Percentiles rank a stretch among this genome's conserved stretches.
Evolutionary conservation across 495 filamentous ascomycete genomes (phyloP).

Genomic region (Neurospora sp.): DNA sequence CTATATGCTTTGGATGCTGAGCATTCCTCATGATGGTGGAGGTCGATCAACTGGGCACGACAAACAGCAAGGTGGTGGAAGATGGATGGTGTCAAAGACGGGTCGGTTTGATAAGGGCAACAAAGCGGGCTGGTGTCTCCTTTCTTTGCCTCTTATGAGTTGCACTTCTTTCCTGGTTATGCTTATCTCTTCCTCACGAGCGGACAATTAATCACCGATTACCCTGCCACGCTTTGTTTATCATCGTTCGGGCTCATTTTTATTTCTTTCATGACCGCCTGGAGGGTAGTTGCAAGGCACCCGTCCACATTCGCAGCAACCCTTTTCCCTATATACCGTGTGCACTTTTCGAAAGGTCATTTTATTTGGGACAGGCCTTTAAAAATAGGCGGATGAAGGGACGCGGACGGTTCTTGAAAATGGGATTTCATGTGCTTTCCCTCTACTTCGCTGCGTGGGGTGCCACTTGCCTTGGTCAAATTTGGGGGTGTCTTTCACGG

Average conservation of each 20-base stretch:
- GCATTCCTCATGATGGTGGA: neutral
- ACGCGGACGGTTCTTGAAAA: neutral
- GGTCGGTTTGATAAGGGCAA: neutral
- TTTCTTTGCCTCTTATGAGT: neutral
- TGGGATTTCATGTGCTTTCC: neutral
- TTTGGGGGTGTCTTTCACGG: neutral
- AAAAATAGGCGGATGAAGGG: neutral
- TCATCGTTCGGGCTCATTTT: neutral
- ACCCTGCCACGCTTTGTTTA: neutral
- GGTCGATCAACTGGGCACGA: neutral
- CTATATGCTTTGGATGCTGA: neutral
- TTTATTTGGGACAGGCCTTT: neutral
- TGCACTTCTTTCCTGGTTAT: neutral
- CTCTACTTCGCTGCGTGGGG: neutral
- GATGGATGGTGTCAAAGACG: neutral
- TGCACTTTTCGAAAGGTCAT: neutral
- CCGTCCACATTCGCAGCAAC: neutral
- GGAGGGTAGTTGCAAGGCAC: neutral
- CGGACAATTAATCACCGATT: neutral
- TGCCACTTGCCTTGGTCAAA: neutral
- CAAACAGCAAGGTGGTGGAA: neutral
- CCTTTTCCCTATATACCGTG: neutral
- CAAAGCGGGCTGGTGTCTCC: neutral
- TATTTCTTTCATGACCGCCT: neutral
- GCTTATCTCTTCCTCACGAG: neutral